A percentile compares a stretch with the other conserved stretches of the same genome.
Conservation (phyloP, 2,329 filamentous ascomycete genomes). For the Chrysoporthe deuterocubensis region DNA sequence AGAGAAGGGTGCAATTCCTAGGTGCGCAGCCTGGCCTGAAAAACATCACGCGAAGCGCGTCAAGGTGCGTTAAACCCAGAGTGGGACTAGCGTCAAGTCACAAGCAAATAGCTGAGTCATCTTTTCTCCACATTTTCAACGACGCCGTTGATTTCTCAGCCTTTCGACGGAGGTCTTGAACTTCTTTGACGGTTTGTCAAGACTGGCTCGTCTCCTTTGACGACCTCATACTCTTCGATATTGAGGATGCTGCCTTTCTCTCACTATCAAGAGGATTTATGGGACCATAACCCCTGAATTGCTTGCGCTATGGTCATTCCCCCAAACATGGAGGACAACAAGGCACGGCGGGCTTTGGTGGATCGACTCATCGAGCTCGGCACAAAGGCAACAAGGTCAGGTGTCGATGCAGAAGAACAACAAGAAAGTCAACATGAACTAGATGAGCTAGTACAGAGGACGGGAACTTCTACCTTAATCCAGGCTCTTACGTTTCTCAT, state of each 20-base stretch:
- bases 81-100: background rate
- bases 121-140: background rate
- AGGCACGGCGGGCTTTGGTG: slow-evolving; percentile 38
- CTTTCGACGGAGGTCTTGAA: slow-evolving; percentile 1
- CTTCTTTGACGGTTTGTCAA: background rate
- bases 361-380: slow-evolving; percentile 45
- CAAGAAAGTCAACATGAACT: slow-evolving; percentile 46
- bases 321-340: slow-evolving; percentile 29
- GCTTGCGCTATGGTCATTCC: no score
- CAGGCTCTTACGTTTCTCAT: slow-evolving; percentile 66
- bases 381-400: slow-evolving; percentile 55
- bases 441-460: slow-evolving; percentile 49
- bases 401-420: slow-evolving; percentile 36
- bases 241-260: slow-evolving; percentile 9
- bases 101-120: slow-evolving; percentile 17
- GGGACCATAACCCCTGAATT: background rate
- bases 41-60: slow-evolving; percentile 21
- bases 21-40: background rate
- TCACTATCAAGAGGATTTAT: no score
- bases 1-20: background rate
- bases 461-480: slow-evolving; percentile 46
- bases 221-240: background rate
- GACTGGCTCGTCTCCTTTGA: background rate
- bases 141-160: background rate
- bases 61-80: slow-evolving; percentile 11